Evolutionary conservation across 2,329 filamentous ascomycete genomes (phyloP).

Genomic region (Hymenoscyphus linearis): DNA sequence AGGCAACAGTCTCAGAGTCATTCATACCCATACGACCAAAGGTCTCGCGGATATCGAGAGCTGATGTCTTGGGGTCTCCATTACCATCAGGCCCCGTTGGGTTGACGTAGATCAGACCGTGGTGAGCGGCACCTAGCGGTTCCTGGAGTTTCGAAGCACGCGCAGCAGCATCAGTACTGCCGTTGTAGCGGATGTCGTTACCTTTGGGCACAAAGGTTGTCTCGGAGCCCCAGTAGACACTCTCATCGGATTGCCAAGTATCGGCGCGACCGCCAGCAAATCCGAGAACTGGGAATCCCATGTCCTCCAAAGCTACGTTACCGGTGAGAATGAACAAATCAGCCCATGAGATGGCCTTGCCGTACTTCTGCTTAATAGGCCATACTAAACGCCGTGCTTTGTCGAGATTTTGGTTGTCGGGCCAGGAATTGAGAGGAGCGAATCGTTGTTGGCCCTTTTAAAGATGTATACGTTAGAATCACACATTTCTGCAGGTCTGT

Average conservation of each 20-base stretch:
- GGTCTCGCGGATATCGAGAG: slow-evolving; percentile 52
- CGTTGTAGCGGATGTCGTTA: slow-evolving; percentile 46
- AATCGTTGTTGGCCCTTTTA: slow-evolving; percentile 52
- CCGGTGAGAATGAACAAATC: slow-evolving; percentile 53
- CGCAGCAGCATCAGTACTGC: slow-evolving; percentile 33
- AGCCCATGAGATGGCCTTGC: slow-evolving; percentile 57
- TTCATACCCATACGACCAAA: slow-evolving; percentile 60
- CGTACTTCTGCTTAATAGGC: slow-evolving; percentile 61
- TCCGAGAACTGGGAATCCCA: slow-evolving; percentile 52
- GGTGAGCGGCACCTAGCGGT: slow-evolving; percentile 51
- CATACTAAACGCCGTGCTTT: slow-evolving; percentile 56
- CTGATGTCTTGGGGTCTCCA: slow-evolving; percentile 50
- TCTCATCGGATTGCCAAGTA: slow-evolving; percentile 55
- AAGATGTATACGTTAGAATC: neutral
- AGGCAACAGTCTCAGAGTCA: slow-evolving; percentile 55
- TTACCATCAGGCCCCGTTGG: slow-evolving; percentile 54
- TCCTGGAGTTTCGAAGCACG: slow-evolving; percentile 35
- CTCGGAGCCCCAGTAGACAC: slow-evolving; percentile 57
- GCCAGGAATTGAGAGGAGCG: slow-evolving; percentile 58
- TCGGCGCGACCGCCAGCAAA: slow-evolving; percentile 55
- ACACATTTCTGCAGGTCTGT: neutral
- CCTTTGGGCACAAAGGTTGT: slow-evolving; percentile 26
- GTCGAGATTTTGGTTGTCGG: slow-evolving; percentile 55
- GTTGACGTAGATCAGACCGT: slow-evolving; percentile 60
- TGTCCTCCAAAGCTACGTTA: slow-evolving; percentile 55